A percentile compares a stretch with the other conserved stretches of the same genome.
Evolutionary conservation across 1,284 basidiomycete species (phyloP).

Genomic region (Erythrobasidium hasegawianum): DNA sequence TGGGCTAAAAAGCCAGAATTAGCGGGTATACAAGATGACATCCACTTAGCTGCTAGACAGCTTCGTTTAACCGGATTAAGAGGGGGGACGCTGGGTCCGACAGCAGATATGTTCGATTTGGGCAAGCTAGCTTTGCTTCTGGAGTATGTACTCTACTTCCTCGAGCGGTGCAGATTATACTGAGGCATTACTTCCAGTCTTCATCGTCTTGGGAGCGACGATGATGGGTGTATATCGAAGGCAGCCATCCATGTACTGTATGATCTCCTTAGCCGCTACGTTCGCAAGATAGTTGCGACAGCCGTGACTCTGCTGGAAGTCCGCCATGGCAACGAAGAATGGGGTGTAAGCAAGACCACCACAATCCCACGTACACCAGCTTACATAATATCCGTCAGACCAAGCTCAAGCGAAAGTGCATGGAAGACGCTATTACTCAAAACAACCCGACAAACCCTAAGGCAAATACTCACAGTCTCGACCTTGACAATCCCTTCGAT

Average conservation of each 20-base stretch:
- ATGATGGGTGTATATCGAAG: not conserved
- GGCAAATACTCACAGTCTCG: no score
- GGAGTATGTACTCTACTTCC: constrained; percentile 5
- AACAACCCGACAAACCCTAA: no score
- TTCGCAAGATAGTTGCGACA: not conserved
- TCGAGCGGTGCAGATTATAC: not conserved
- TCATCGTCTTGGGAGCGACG: not conserved
- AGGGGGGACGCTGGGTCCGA: not conserved
- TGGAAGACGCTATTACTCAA: not conserved
- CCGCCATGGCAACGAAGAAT: not conserved
- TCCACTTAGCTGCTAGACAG: constrained; percentile 13
- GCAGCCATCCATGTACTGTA: not conserved
- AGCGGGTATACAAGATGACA: constrained; percentile 10
- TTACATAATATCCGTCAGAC: not conserved
- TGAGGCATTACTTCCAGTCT: not conserved
- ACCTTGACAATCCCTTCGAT: not conserved
- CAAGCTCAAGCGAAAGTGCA: not conserved
- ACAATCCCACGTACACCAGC: not conserved
- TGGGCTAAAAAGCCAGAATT: not conserved
- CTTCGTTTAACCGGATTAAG: not conserved
- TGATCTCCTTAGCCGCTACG: not conserved
- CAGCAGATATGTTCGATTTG: constrained; percentile 11
- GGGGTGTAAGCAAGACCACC: not conserved
- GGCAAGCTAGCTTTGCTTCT: constrained; percentile 8
- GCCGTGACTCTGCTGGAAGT: not conserved